Base-by-base conservation (phyloP, 225 moss, liverwort and hornwort genomes). In the Polytrichum formosum region DNA sequence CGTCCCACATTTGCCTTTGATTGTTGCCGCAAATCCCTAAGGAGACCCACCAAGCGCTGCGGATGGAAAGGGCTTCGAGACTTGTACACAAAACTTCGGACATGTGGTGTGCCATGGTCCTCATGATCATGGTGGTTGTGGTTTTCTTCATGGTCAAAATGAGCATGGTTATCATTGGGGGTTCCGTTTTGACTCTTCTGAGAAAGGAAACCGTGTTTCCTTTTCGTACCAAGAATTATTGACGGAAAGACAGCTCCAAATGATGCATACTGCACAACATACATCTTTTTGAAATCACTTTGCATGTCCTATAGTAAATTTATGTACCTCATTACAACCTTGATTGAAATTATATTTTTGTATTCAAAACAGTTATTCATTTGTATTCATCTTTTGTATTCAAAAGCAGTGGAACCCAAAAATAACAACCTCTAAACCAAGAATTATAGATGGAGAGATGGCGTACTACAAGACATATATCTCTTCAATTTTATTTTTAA, bases 71-170 rank as follows among this genome's bases (percentile, higher is more conserved):
- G 86, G 62, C 75, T 65, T 26, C 33, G 18, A 65, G 83, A 74
- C 70, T 78, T 72, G 68, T 78, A 86, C 8, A 83, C 83, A 80
- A 86, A 86, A 63, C 83, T 86, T 72, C 19, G 80, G 54, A 76
- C 86, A 74, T 80, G 77, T 26, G 71, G 73, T 56, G 69, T 65
- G 61, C 82, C 19, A 33, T 53, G 67, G 66, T 75, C 74, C 63
- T 75, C 80, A 56, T 77, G 61, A 22, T 71, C n/a, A 13, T 75
- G 77, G 65, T 86, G 86, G 63, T 77, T 55, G 31, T 78, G 81
- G 56, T 55, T 10, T 7, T 66, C 26, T 22, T 33, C 16, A 33
- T 66, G 59, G 56, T 60, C 26, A 54, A 76, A 61, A 26, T 80
- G 83, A 64, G 26, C 63, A 64, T 69, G 73, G 6, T 26, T 63